phyloP scores from a whole-genome alignment of 768 basidiomycete genomes.

The Serpula lacrymans region DNA sequence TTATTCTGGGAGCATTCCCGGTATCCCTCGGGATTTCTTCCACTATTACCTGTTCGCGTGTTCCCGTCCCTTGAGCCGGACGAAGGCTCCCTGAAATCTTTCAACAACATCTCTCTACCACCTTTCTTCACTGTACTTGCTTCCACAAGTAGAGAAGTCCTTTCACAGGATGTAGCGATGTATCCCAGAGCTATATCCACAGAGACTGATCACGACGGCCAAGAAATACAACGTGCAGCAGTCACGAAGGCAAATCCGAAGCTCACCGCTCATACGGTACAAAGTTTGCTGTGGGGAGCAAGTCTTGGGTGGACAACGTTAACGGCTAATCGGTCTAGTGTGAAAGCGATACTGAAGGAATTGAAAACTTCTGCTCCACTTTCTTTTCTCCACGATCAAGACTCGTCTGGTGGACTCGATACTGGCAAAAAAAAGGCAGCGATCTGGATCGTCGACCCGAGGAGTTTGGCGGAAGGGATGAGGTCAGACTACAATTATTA shows the following conservation, averaged over 20 bases:
- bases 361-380: conserved; percentile 50
- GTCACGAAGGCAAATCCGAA: conserved; percentile 54
- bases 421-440: conserved; percentile 32
- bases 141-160: conserved; percentile 50
- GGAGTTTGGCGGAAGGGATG: conserved; percentile 71
- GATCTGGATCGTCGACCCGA: conserved; percentile 76
- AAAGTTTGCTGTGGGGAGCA: conserved; percentile 69
- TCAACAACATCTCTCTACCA: conserved; percentile 1
- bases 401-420: conserved; percentile 29
- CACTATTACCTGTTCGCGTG: conserved; percentile 55
- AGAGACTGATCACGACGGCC: conserved; percentile 12
- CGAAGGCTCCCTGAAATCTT: conserved; percentile 1
- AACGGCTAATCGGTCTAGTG: conserved; percentile 79
- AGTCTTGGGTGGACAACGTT: conserved; percentile 77
- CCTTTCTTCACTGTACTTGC: conserved; percentile 49
- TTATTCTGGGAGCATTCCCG: conserved; percentile 72
- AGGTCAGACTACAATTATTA: conserved; percentile 36
- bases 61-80: conserved; percentile 34
- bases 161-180: conserved; percentile 40
- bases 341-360: conserved; percentile 70
- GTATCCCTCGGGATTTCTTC: conserved; percentile 48
- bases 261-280: conserved; percentile 74
- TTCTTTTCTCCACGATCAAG: no score
- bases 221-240: conserved; percentile 49
- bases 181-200: conserved; percentile 1